These are phyloP conservation scores for Brasilioporus rufonigricans DNA, from an alignment of 768 basidiomycete genomes.

Conservation along the genomic window DNA sequence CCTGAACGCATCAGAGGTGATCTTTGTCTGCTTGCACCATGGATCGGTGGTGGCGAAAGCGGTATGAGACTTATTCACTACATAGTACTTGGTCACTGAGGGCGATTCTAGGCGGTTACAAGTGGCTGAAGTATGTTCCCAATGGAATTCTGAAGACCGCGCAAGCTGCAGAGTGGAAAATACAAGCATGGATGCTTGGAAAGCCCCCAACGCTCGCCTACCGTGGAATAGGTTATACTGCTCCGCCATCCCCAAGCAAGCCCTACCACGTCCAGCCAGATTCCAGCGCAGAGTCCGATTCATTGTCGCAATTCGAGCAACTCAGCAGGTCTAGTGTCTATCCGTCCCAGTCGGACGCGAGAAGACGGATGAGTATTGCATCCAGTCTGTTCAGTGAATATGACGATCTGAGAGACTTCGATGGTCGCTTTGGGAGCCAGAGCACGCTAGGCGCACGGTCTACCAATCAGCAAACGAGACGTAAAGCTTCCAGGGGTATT, in stretches of 20 bases:
- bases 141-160: constrained; percentile 91
- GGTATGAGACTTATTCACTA: constrained; percentile 48
- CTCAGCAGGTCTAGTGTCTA: constrained; percentile 25
- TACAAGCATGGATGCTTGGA: constrained; percentile 96
- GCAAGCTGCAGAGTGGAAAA: constrained; percentile 95
- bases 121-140: constrained; percentile 96
- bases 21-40: constrained; percentile 88
- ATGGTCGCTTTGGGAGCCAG: constrained; percentile 79
- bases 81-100: constrained; percentile 10
- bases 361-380: constrained; percentile 66
- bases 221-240: constrained; percentile 83
- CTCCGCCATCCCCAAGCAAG: constrained; percentile 36
- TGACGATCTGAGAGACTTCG: constrained; percentile 83
- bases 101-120: constrained; percentile 66
- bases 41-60: constrained; percentile 90
- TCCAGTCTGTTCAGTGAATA: constrained; percentile 81
- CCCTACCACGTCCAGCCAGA: constrained; percentile 22
- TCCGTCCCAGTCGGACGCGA: constrained; percentile 35
- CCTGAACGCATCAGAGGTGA: constrained; percentile 78
- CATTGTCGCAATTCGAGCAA: constrained; percentile 21
- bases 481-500: constrained; percentile 68
- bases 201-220: constrained; percentile 86
- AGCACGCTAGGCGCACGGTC: constrained; percentile 63
- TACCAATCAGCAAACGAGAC: constrained; percentile 37
- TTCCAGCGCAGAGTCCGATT: constrained; percentile 15